These are phyloP conservation scores for Grammothele lineata DNA, from an alignment of 768 basidiomycete species.

Conservation along the genomic window DNA sequence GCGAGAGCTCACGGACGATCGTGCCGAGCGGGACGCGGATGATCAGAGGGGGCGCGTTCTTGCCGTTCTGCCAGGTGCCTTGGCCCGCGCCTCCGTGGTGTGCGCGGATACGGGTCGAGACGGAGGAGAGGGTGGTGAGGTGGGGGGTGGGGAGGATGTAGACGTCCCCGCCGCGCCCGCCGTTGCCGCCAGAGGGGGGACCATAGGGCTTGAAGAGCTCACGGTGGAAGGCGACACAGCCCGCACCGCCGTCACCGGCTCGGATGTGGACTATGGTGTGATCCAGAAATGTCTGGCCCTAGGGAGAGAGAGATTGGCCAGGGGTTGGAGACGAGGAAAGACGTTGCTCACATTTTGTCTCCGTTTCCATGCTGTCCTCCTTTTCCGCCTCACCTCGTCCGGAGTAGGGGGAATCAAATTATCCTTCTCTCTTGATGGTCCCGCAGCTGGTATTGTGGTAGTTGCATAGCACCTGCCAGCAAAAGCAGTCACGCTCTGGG, in stretches of 20 bases:
- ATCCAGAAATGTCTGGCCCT: conserved; percentile 83
- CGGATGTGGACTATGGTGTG: conserved; percentile 74
- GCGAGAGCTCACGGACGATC: conserved; percentile 71
- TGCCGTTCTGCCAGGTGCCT: conserved; percentile 87
- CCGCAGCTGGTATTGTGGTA: conserved; percentile 2
- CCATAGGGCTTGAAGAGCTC: conserved; percentile 82
- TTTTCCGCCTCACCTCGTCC: conserved; percentile 34
- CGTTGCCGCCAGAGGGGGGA: conserved; percentile 91
- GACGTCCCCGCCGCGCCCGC: conserved; percentile 84
- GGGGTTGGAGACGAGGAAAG: background rate
- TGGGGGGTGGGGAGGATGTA: conserved; percentile 77
- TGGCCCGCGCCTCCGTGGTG: conserved; percentile 67
- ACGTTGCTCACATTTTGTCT: conserved; percentile 53
- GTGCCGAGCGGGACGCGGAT: conserved; percentile 89
- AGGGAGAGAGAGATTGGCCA: background rate
- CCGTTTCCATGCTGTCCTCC: conserved; percentile 73
- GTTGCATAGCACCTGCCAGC: background rate
- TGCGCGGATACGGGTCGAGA: conserved; percentile 66
- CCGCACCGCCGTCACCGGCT: conserved; percentile 86
- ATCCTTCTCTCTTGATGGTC: conserved; percentile 6
- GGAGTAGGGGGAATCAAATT: background rate
- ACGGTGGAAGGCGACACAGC: conserved; percentile 90
- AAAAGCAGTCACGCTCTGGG: background rate
- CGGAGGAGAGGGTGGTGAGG: conserved; percentile 71
- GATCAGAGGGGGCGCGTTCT: conserved; percentile 63